Evolutionary conservation across 2,329 filamentous ascomycete species (phyloP).

Genomic region (Corniculantispora saksenae): DNA sequence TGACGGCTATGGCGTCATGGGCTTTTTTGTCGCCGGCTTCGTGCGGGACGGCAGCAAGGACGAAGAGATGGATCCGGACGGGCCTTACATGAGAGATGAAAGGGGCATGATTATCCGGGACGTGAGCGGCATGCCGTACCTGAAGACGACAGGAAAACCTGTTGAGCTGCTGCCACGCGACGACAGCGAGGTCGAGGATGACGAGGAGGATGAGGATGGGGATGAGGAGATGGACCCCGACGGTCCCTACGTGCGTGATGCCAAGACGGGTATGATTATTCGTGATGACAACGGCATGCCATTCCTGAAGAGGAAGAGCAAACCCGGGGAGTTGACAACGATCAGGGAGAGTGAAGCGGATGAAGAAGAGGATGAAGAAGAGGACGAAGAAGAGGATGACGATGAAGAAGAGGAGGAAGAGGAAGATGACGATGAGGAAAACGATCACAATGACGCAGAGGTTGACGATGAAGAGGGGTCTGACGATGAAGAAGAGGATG

Average conservation of each 20-base stretch:
- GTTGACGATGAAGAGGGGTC: constrained; percentile 24
- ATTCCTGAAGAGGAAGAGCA: constrained; percentile 38
- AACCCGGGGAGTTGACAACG: constrained; percentile 28
- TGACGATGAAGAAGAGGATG: not conserved
- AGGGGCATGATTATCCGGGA: constrained; percentile 53
- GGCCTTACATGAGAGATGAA: constrained; percentile 56
- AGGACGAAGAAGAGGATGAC: not conserved
- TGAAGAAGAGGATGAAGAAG: constrained; percentile 25
- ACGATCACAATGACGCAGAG: too few relatives aligned
- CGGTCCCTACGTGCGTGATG: constrained; percentile 56
- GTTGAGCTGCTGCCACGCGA: constrained; percentile 27
- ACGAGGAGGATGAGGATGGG: constrained; percentile 27
- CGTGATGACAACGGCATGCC: constrained; percentile 42
- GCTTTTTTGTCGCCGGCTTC: constrained; percentile 93
- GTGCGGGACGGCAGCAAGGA: constrained; percentile 41
- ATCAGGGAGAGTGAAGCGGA: constrained; percentile 33
- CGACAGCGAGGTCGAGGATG: constrained; percentile 37
- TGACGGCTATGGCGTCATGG: constrained; percentile 83
- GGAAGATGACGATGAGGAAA: not conserved
- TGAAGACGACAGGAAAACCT: constrained; percentile 36
- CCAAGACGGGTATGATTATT: constrained; percentile 53
- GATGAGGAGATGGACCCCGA: constrained; percentile 31
- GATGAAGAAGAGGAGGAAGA: not conserved
- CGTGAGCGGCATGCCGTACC: constrained; percentile 39
- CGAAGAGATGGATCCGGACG: constrained; percentile 34